Evolutionary conservation across 179 eudicot species (phyloP).

Genomic region (Vitellaria paradoxa): DNA sequence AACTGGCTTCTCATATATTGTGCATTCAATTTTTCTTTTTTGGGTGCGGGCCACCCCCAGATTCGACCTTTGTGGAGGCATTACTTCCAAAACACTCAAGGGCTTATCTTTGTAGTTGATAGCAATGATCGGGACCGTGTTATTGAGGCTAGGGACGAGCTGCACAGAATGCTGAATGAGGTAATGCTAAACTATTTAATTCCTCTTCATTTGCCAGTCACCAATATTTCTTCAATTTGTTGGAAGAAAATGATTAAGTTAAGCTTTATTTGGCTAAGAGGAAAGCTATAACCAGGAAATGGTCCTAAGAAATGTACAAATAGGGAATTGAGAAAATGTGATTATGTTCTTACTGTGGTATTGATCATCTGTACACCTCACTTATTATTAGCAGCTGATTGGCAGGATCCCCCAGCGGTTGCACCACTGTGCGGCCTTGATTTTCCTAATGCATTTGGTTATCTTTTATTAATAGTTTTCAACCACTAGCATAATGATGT

Average conservation of each 20-base stretch:
- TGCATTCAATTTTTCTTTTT: background rate
- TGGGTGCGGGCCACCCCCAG: constrained; percentile 22
- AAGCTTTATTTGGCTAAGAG: background rate
- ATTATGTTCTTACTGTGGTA: too few relatives aligned
- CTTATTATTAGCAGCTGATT: too few relatives aligned
- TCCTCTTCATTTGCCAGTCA: background rate
- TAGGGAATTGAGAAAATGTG: background rate
- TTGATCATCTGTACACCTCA: too few relatives aligned
- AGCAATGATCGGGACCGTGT: constrained; percentile 21
- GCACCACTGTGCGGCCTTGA: too few relatives aligned
- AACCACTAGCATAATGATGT: too few relatives aligned
- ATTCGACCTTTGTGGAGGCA: constrained; percentile 70
- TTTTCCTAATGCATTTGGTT: too few relatives aligned
- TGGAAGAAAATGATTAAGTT: too few relatives aligned
- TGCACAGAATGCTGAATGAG: constrained; percentile 66
- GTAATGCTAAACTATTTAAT: constrained; percentile 21
- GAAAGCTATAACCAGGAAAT: background rate
- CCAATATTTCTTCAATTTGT: background rate
- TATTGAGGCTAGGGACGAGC: constrained; percentile 67
- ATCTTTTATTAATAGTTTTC: too few relatives aligned
- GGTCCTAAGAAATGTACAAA: background rate
- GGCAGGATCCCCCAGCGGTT: too few relatives aligned
- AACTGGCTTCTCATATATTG: background rate
- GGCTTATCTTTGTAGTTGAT: too few relatives aligned
- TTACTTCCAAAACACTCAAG: constrained; percentile 23